Conservation (phyloP, 352 stramenopile genomes). For the Elongisporangium anandrum region DNA sequence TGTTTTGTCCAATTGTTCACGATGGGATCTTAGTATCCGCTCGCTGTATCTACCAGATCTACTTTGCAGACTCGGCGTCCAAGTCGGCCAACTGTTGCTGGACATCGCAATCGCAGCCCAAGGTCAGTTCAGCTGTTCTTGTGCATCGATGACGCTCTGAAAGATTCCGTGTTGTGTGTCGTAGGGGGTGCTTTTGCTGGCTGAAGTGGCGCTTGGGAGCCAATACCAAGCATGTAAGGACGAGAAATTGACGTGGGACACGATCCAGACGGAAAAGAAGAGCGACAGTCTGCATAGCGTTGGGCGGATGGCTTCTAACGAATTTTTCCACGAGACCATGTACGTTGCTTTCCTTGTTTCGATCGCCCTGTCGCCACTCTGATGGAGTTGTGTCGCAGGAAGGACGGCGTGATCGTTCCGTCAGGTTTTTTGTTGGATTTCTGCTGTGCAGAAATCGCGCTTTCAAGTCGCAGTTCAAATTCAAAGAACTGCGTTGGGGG, state of each 20-base stretch:
- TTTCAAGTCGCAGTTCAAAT: too few species aligned
- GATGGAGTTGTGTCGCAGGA: slow-evolving; percentile 1
- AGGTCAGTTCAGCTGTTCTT: slow-evolving; percentile 3
- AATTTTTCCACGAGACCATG: slow-evolving; percentile 19
- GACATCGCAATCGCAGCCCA: slow-evolving; percentile 15
- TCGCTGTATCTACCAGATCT: slow-evolving; percentile 48
- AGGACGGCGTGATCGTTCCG: slow-evolving; percentile 34
- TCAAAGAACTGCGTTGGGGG: too few species aligned
- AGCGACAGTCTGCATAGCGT: slow-evolving; percentile 29
- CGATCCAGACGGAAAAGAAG: slow-evolving; percentile 11
- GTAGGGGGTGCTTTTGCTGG: slow-evolving; percentile 28
- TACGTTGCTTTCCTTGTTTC: slow-evolving; percentile 3
- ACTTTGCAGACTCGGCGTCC: slow-evolving; percentile 58
- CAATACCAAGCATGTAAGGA: slow-evolving; percentile 11
- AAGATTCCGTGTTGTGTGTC: neutral
- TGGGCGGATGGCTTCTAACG: slow-evolving; percentile 21
- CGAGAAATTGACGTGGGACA: slow-evolving; percentile 23
- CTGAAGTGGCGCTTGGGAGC: slow-evolving; percentile 33
- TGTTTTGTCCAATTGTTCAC: too few species aligned
- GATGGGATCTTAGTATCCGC: too few species aligned
- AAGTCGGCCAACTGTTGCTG: slow-evolving; percentile 64
- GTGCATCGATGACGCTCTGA: neutral
- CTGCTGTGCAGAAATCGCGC: too few species aligned
- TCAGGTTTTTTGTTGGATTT: too few species aligned
- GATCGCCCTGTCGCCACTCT: neutral